These are phyloP conservation scores for Endocarpon pusillum DNA, from an alignment of 495 filamentous ascomycete species.

Conservation along the genomic window DNA sequence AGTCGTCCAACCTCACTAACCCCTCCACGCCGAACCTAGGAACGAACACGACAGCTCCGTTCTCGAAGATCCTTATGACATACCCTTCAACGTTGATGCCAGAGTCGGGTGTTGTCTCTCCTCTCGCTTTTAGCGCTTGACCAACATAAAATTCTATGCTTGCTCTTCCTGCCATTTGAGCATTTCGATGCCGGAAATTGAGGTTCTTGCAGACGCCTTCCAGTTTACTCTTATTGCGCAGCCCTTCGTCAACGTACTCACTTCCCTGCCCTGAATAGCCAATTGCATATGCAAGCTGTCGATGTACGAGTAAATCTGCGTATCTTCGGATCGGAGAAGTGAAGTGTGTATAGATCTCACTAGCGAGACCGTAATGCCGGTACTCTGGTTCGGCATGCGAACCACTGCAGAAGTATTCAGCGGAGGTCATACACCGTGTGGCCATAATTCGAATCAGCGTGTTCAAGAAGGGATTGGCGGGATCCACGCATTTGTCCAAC, in stretches of 20 bases:
- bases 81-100: slow-evolving; percentile 50
- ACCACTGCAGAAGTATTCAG: slow-evolving; percentile 92
- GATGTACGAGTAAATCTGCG: slow-evolving; percentile 82
- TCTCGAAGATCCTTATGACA: slow-evolving; percentile 91
- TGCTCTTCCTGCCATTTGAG: slow-evolving; percentile 83
- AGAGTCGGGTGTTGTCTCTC: slow-evolving; percentile 29
- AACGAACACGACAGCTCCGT: slow-evolving; percentile 91
- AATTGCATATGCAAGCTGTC: slow-evolving; percentile 89
- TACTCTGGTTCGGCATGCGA: slow-evolving; percentile 86
- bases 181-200: slow-evolving; percentile 92
- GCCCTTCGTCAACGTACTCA: slow-evolving; percentile 47
- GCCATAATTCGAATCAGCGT: slow-evolving; percentile 92
- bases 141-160: slow-evolving; percentile 95
- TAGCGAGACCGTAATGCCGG: slow-evolving; percentile 88
- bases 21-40: slow-evolving; percentile 91
- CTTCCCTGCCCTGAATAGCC: slow-evolving; percentile 54
- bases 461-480: slow-evolving; percentile 91
- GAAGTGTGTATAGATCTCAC: slow-evolving; percentile 97
- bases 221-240: slow-evolving; percentile 57
- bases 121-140: slow-evolving; percentile 75
- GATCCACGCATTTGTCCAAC: slow-evolving; percentile 67
- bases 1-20: slow-evolving; percentile 67
- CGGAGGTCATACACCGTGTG: slow-evolving; percentile 96
- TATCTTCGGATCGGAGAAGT: slow-evolving; percentile 94
- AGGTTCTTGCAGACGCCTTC: slow-evolving; percentile 95